A percentile compares a stretch with the other conserved stretches of the same genome.
Evolutionary conservation across 192 early-diverging fungal species (phyloP).

Genomic region (Podila horticola): DNA sequence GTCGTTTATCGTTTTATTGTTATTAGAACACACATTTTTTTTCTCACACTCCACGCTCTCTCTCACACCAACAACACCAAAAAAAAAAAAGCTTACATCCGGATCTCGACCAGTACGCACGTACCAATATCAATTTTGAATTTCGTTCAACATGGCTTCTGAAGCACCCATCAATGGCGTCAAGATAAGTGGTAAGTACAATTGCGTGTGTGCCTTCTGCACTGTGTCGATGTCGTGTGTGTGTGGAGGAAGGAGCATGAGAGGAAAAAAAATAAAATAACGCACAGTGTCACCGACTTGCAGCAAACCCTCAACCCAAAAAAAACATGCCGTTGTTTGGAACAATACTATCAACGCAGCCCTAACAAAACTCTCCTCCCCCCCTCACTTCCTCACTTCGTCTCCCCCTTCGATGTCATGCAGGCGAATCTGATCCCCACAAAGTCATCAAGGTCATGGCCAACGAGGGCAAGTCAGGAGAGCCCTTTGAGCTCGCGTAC

Average conservation of each 20-base stretch:
- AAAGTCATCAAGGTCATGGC: slow-evolving; percentile 83
- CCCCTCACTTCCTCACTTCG: background rate
- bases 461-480: slow-evolving; percentile 87
- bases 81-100: background rate
- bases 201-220: background rate
- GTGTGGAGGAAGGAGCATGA: background rate
- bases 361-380: background rate
- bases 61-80: background rate
- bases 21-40: too few relatives aligned
- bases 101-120: background rate
- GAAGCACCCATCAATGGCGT: slow-evolving; percentile 48
- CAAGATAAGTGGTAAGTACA: slow-evolving; percentile 45
- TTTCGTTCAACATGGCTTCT: slow-evolving; percentile 28
- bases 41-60: background rate
- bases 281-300: too few relatives aligned
- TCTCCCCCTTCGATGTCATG: background rate
- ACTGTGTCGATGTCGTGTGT: background rate
- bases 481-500: slow-evolving; percentile 88
- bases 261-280: too few relatives aligned
- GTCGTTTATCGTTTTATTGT: too few relatives aligned
- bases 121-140: background rate
- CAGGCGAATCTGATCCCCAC: slow-evolving; percentile 63
- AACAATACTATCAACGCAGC: background rate
- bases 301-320: too few relatives aligned
- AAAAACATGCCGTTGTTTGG: too few relatives aligned